Evolutionary conservation across 2,329 filamentous ascomycete species (phyloP).

Genomic region (Alternaria gansuensis): DNA sequence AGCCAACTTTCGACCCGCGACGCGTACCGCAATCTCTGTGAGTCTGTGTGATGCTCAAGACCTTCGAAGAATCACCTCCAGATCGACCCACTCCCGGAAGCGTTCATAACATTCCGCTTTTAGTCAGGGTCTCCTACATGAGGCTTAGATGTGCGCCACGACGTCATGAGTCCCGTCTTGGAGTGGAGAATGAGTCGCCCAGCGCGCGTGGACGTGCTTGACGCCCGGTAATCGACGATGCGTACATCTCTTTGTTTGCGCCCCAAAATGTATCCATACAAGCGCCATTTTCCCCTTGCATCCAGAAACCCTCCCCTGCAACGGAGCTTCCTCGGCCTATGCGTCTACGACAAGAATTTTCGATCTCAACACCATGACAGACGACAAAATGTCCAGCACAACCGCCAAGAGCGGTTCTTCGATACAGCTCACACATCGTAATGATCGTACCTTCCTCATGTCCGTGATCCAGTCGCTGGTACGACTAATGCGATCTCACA

Average conservation of each 20-base stretch:
- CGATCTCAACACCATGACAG: conserved; percentile 5
- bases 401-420: conserved; percentile 18
- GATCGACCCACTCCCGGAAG: conserved; percentile 9
- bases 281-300: not conserved
- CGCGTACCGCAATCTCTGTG: not conserved
- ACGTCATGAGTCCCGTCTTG: conserved; percentile 15
- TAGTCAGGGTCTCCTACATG: conserved; percentile 12
- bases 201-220: not conserved
- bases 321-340: not conserved
- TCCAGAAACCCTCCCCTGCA: not conserved
- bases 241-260: conserved; percentile 7
- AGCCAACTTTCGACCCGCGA: not conserved
- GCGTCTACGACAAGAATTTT: not conserved
- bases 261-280: conserved; percentile 13
- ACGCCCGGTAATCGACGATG: conserved; percentile 15
- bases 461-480: conserved; percentile 51
- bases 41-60: not conserved
- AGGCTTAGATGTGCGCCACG: conserved; percentile 15
- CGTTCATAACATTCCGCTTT: conserved; percentile 9
- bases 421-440: conserved; percentile 50
- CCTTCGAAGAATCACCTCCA: not conserved
- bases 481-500: conserved; percentile 48
- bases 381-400: not conserved
- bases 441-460: conserved; percentile 54
- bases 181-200: conserved; percentile 10